A percentile compares a stretch with the other conserved stretches of the same genome.
phyloP scores from a whole-genome alignment of 2,329 filamentous ascomycete species.

The Venturia carpophila region DNA sequence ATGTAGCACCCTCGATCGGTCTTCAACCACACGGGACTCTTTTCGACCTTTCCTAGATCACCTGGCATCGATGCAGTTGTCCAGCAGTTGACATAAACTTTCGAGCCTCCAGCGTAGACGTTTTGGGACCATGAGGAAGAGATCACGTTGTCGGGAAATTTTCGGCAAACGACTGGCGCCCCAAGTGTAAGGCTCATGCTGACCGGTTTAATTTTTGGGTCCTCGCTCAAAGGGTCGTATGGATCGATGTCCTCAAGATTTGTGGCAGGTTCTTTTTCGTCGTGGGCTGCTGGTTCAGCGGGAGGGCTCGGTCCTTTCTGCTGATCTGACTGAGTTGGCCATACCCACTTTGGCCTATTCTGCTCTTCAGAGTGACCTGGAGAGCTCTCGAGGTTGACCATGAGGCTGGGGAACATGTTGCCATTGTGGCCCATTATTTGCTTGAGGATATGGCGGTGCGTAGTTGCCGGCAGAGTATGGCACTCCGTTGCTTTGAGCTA shows the following conservation, averaged over 20 bases:
- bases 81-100: conserved; percentile 5
- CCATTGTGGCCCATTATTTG: neutral
- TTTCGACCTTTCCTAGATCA: neutral
- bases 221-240: neutral
- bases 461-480: too few relatives aligned
- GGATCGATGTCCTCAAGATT: neutral
- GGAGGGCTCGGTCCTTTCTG: too few relatives aligned
- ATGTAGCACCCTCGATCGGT: conserved; percentile 5
- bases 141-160: neutral
- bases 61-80: conserved; percentile 13
- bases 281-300: too few relatives aligned
- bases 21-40: neutral
- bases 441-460: neutral
- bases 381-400: neutral
- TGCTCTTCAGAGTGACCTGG: neutral
- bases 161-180: neutral
- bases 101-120: neutral
- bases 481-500: neutral
- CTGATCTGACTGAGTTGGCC: too few relatives aligned
- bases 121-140: neutral
- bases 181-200: neutral
- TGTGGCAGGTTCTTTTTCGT: too few relatives aligned
- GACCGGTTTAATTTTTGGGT: neutral
- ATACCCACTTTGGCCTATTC: neutral
- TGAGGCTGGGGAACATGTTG: neutral